Percentiles rank a stretch among this genome's conserved stretches.
Evolutionary conservation across 2,329 filamentous ascomycete species (phyloP).

Genomic region (Pseudopithomyces chartarum): DNA sequence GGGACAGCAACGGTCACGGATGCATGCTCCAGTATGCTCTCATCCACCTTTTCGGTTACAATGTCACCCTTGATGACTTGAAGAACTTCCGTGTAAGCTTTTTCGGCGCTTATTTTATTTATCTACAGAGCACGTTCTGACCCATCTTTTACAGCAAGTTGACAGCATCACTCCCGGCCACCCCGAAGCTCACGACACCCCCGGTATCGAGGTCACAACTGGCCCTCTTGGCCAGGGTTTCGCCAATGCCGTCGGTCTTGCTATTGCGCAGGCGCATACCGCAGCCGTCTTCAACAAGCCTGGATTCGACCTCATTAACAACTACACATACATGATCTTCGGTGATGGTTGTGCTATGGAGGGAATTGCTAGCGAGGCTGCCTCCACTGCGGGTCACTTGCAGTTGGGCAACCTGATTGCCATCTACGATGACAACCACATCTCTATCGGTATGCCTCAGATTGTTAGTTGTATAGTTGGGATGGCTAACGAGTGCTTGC

Average conservation of each 20-base stretch:
- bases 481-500: slow-evolving; percentile 20
- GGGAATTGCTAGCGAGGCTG: slow-evolving; percentile 92
- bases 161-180: slow-evolving; percentile 91
- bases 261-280: slow-evolving; percentile 93
- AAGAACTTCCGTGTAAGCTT: slow-evolving; percentile 91
- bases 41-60: slow-evolving; percentile 95
- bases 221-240: slow-evolving; percentile 98
- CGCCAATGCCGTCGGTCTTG: slow-evolving; percentile 95
- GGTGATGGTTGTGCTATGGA: slow-evolving; percentile 99
- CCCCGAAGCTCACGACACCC: slow-evolving; percentile 94
- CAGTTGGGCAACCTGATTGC: slow-evolving; percentile 97
- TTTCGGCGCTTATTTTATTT: slow-evolving; percentile 46
- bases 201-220: slow-evolving; percentile 96
- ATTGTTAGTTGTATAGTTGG: background rate
- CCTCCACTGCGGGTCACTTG: slow-evolving; percentile 90
- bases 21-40: slow-evolving; percentile 99
- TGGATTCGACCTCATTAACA: slow-evolving; percentile 86
- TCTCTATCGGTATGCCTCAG: slow-evolving; percentile 69
- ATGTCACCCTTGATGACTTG: slow-evolving; percentile 83
- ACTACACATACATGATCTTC: slow-evolving; percentile 97
- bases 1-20: slow-evolving; percentile 88
- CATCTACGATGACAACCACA: slow-evolving; percentile 99
- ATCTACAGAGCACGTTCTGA: slow-evolving; percentile 45
- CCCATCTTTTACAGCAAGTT: slow-evolving; percentile 56
- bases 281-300: slow-evolving; percentile 96